These are phyloP conservation scores for Diutina neorugosa DNA, from an alignment of 1,139 yeast genomes.

Conservation along the genomic window DNA sequence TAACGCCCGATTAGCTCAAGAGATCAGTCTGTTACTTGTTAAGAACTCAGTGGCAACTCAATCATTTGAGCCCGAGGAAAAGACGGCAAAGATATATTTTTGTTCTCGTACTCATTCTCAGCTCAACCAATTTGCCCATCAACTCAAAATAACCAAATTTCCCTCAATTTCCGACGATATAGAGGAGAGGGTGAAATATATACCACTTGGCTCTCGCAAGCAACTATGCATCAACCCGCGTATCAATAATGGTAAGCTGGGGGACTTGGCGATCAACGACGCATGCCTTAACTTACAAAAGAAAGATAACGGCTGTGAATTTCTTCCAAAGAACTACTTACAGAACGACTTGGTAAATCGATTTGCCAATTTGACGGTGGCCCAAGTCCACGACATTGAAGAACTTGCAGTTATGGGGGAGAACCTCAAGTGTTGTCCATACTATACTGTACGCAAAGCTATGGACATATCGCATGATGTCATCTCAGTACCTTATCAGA, in stretches of 20 bases:
- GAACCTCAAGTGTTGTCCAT: constrained; percentile 58
- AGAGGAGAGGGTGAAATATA: constrained; percentile 36
- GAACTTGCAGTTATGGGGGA: constrained; percentile 58
- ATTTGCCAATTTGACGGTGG: constrained; percentile 49
- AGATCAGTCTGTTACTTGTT: constrained; percentile 29
- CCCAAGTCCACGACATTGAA: constrained; percentile 71
- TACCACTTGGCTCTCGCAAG: constrained; percentile 73
- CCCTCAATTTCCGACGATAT: constrained; percentile 44
- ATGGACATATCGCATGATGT: constrained; percentile 48
- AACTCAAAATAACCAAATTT: constrained; percentile 49
- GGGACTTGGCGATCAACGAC: constrained; percentile 52
- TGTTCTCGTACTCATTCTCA: constrained; percentile 92
- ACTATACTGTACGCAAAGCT: constrained; percentile 57
- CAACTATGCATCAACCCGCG: constrained; percentile 70
- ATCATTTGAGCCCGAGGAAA: not conserved
- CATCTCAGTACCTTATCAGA: constrained; percentile 76
- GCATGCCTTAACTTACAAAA: constrained; percentile 64
- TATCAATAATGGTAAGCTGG: constrained; percentile 37
- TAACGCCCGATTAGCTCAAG: constrained; percentile 21
- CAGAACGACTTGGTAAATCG: constrained; percentile 17
- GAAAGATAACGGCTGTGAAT: constrained; percentile 35
- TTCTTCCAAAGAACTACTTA: constrained; percentile 20
- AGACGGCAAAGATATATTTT: constrained; percentile 34
- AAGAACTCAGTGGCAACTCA: not conserved
- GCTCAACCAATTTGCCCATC: constrained; percentile 68